Base-by-base conservation (phyloP, 306 rosid species). In the Coriaria nepalensis region DNA sequence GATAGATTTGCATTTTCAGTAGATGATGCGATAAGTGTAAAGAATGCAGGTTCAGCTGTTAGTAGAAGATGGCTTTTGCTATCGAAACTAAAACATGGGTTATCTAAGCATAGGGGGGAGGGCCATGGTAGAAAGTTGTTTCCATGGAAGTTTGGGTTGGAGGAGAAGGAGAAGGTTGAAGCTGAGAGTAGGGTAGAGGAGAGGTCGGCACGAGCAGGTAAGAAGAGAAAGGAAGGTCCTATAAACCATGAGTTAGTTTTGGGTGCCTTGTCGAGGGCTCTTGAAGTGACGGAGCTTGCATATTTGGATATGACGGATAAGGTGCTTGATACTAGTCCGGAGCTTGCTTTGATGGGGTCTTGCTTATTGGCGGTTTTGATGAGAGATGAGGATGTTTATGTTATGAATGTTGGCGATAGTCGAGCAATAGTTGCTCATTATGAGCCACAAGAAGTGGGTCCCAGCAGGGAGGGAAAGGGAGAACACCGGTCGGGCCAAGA, bases 331-430 rank as follows among this genome's bases (percentile, higher is more conserved):
- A 68, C 84, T 2, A 84, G 78, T 51, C 92, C 95, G 4, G 95
- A 85, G 81, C 83, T 85, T 41, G 95, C 95, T 5, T 69, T 85
- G 50, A 80, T 85, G 95, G 95, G 95, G 36, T 85, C 95, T 7
- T 85, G 95, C 47, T 70, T 84, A 55, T 60, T 84, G 57, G 95
- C 62, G 55, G 95, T 65, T 62, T 77, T 85, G 52, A 85, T 85
- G 95, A 85, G 95, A 78, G 93, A 80, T 49, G 93, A 80, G 56
- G 95, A 85, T 67, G 95, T 85, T 39, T 85, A 85, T 63, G 92
- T 85, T 52, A 88, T 88, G 95, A 88, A 83, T 75, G 79, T 88
- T n/a, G 96, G 96, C 60, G 96, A 88, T 58, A 88, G 96, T 55
- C 69, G 96, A 13, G 95, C 96, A 11, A 75, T 88, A 12, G 90